These are phyloP conservation scores for Penicillium bialowiezense DNA, from an alignment of 495 filamentous ascomycete species.

Conservation along the genomic window DNA sequence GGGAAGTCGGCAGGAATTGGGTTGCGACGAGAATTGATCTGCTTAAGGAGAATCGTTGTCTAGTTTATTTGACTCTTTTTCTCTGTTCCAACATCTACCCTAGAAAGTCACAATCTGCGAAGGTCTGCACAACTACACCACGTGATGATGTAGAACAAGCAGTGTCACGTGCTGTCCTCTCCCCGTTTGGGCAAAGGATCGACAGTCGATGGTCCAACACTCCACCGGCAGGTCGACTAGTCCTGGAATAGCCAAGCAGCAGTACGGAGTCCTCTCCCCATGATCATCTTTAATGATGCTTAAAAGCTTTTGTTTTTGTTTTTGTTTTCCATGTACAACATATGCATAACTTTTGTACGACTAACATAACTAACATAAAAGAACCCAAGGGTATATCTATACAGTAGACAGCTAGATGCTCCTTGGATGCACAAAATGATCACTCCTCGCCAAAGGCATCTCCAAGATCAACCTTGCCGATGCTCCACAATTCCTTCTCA, in stretches of 20 bases:
- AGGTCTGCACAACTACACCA: too few relatives aligned
- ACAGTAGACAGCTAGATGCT: constrained; percentile 22
- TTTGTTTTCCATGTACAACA: too few relatives aligned
- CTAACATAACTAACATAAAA: constrained; percentile 5
- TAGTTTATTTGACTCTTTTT: too few relatives aligned
- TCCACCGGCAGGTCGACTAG: too few relatives aligned
- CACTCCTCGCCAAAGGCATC: constrained; percentile 56
- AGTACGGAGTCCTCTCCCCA: too few relatives aligned
- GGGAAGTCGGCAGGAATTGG: not conserved
- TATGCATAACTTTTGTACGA: constrained; percentile 24
- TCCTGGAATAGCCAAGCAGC: too few relatives aligned
- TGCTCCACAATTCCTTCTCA: constrained; percentile 91
- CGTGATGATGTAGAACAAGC: not conserved
- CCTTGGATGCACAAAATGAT: constrained; percentile 18
- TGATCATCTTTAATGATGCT: too few relatives aligned
- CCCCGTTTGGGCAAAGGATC: constrained; percentile 6
- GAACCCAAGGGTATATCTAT: constrained; percentile 28
- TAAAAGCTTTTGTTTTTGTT: too few relatives aligned
- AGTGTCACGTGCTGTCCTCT: constrained; percentile 2
- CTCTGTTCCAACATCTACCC: too few relatives aligned
- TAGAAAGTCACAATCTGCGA: too few relatives aligned
- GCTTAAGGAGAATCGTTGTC: too few relatives aligned
- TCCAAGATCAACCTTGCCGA: constrained; percentile 86
- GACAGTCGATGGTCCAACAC: not conserved
- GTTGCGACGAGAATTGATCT: not conserved